These are phyloP conservation scores for Breynia disticha DNA, from an alignment of 441 rosid species.

Conservation along the genomic window DNA sequence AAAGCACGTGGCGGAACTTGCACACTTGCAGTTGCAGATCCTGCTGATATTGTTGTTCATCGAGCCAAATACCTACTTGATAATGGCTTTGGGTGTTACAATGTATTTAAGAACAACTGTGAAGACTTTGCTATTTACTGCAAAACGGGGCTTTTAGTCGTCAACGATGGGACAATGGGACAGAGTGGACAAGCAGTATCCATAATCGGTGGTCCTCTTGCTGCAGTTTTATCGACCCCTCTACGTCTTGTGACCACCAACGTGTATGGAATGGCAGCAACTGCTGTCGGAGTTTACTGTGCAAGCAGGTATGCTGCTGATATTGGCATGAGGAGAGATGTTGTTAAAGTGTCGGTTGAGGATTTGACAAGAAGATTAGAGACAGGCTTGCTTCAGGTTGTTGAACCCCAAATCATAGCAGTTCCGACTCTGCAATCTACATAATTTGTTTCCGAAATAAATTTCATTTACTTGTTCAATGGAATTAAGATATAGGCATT, in stretches of 20 bases:
- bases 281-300: conserved; percentile 63
- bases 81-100: conserved; percentile 75
- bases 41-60: conserved; percentile 37
- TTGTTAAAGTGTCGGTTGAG: conserved; percentile 59
- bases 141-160: conserved; percentile 67
- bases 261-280: conserved; percentile 76
- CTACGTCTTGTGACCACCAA: conserved; percentile 69
- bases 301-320: conserved; percentile 76
- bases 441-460: neutral
- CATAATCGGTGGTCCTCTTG: conserved; percentile 71
- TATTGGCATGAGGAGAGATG: conserved; percentile 74
- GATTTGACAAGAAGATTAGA: conserved; percentile 61
- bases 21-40: conserved; percentile 64
- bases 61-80: conserved; percentile 65
- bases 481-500: too few relatives aligned
- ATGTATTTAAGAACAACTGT: conserved; percentile 70
- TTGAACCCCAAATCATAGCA: conserved; percentile 32
- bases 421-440: conserved; percentile 12
- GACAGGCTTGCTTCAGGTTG: conserved; percentile 45
- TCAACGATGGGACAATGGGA: conserved; percentile 46
- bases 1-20: conserved; percentile 94
- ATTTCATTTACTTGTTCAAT: too few relatives aligned
- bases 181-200: conserved; percentile 83
- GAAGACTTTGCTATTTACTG: conserved; percentile 83
- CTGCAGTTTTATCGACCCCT: conserved; percentile 61